phyloP scores from a whole-genome alignment of 768 basidiomycete genomes.

The Tremella yokohamensis region DNA sequence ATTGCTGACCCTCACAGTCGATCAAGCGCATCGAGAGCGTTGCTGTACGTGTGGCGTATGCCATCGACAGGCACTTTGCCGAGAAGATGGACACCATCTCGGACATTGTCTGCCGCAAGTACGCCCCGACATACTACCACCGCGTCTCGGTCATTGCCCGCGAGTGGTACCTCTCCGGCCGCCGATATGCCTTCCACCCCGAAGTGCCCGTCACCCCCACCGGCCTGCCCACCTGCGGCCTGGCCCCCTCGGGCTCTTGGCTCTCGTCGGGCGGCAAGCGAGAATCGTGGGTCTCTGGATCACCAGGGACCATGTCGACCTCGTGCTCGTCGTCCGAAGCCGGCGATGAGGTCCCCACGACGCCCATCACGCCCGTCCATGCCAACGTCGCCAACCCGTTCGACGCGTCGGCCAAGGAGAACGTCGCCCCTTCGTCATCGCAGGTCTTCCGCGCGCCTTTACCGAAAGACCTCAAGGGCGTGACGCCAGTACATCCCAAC shows the following conservation, averaged over 20 bases:
- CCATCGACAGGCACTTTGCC: slow-evolving; percentile 78
- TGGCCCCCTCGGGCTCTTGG: slow-evolving; percentile 45
- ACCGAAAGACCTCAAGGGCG: too few relatives aligned
- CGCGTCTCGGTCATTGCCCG: slow-evolving; percentile 90
- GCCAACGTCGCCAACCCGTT: slow-evolving; percentile 33
- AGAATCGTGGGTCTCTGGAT: slow-evolving; percentile 38
- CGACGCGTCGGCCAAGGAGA: slow-evolving; percentile 40
- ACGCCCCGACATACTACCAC: slow-evolving; percentile 93
- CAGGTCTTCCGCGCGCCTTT: too few relatives aligned
- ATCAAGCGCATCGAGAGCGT: slow-evolving; percentile 24
- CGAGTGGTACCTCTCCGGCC: slow-evolving; percentile 86
- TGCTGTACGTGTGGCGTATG: slow-evolving; percentile 70
- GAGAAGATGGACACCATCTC: slow-evolving; percentile 89
- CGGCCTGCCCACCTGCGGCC: slow-evolving; percentile 37
- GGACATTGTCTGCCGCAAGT: slow-evolving; percentile 95
- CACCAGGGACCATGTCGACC: slow-evolving; percentile 38
- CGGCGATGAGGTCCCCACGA: slow-evolving; percentile 45
- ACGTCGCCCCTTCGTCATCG: slow-evolving; percentile 34
- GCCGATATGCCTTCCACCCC: slow-evolving; percentile 44
- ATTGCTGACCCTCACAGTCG: slow-evolving; percentile 9
- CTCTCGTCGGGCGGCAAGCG: slow-evolving; percentile 32
- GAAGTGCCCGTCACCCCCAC: slow-evolving; percentile 43
- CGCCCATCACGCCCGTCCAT: slow-evolving; percentile 47
- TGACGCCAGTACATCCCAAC: too few relatives aligned
- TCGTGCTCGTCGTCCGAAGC: slow-evolving; percentile 47